Base-by-base conservation (phyloP, 768 basidiomycete genomes). In the Lentinula boryana region DNA sequence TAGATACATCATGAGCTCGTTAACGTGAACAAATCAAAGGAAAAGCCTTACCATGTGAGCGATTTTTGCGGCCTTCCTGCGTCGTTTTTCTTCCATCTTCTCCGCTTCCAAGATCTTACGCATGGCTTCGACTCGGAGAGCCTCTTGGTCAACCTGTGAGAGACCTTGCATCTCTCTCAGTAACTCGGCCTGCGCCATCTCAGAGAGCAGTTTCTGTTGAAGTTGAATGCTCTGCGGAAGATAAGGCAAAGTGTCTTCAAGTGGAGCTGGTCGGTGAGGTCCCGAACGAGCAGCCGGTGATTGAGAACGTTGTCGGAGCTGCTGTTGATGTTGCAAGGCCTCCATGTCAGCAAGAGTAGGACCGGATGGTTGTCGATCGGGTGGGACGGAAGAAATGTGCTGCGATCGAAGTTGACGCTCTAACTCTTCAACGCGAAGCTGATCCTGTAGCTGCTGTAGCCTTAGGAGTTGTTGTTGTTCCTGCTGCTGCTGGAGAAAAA, bases 31-130 rank as follows among this genome's bases (percentile, higher is more conserved):
- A n/a, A 43, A 13, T 46, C 44, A 33, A 60, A 43, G 41, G 38
- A 43, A 7, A 35, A 3, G 18, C 73, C 78, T 52, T 66, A 88
- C 93, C 91, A 95, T 95, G 64, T 91, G 86, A 21, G 89, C 87
- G 64, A 96, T 93, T 74, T 96, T 96, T 41, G 84, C 82, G 18
- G 90, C 89, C 66, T 89, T 90, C 46, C 85, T 79, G 62, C 91
- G 82, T 48, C 94, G 82, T 68, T 86, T 91, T 72, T 88, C 87
- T 68, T 95, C 94, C 85, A 89, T 86, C 67, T 81, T 83, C 72
- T 95, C 95, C 0, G 95, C 88, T 71, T 93, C 92, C 70, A 92
- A 82, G 64, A 98, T 95, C 76, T 95, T 88, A 61, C 89, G 84
- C 84, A 89, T 88, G 1, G 91, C 92, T 68, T 93, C 91, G 15